Conservation (phyloP, 2,329 filamentous ascomycete species). For the Trichophyton mentagrophytes region DNA sequence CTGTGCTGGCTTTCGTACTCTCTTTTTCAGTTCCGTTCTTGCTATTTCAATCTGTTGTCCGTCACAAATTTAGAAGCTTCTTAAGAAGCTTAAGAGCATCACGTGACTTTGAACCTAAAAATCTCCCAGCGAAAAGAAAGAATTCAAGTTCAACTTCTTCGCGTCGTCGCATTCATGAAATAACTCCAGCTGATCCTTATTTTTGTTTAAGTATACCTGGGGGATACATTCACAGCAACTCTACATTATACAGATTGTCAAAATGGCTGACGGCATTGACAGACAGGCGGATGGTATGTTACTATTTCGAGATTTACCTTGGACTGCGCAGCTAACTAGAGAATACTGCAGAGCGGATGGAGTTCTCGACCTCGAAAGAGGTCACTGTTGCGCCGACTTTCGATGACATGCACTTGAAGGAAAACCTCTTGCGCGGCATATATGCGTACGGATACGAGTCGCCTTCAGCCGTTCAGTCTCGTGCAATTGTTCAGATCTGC, state of each 20-base stretch:
- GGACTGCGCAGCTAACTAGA: constrained; percentile 4
- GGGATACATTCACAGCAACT: background rate
- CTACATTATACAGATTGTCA: constrained; percentile 6
- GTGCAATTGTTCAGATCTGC: constrained; percentile 97
- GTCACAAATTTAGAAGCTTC: background rate
- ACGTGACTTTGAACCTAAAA: background rate
- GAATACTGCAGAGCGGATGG: constrained; percentile 61
- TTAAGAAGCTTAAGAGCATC: background rate
- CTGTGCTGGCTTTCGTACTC: background rate
- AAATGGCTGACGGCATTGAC: constrained; percentile 91
- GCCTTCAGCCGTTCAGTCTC: constrained; percentile 91
- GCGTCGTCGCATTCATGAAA: background rate
- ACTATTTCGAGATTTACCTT: background rate
- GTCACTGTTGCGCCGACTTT: constrained; percentile 86
- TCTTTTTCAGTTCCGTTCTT: background rate
- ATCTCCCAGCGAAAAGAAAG: background rate
- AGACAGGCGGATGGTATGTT: constrained; percentile 61
- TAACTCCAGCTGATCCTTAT: background rate
- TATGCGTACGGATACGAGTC: constrained; percentile 99
- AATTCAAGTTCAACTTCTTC: background rate
- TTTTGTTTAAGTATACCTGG: background rate
- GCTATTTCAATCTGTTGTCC: background rate
- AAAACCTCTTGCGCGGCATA: constrained; percentile 90
- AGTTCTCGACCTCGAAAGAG: constrained; percentile 97
- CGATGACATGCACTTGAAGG: constrained; percentile 93